Base-by-base conservation (phyloP, 2,329 filamentous ascomycete genomes). In the Trichoderma pleuroti region DNA sequence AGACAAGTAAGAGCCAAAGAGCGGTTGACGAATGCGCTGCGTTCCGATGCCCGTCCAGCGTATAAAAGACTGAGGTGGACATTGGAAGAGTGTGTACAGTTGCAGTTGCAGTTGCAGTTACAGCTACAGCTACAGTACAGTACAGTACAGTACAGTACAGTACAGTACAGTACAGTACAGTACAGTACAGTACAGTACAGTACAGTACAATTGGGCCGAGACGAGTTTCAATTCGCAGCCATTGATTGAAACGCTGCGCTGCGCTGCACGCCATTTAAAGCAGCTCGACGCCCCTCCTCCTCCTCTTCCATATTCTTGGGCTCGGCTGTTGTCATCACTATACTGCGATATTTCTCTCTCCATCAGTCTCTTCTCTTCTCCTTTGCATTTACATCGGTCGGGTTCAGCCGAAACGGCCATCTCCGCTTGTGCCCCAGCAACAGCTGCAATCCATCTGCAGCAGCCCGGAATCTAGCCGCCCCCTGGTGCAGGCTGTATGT, bases 401-500 rank as follows among this genome's bases (percentile, higher is more conserved):
- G 42, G 12, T 39, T 36, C 63, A n/a, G 49, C 63, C 63, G 52
- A 66, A 56, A 18, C 36, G 34, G 32, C 18, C 63, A 36, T 39
- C 63, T 66, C 63, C 49, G 63, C 63, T 30, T 16, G 18, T 52
- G 42, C 21, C 21, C n/a, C 36, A 56, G 49, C 61, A 64, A 42
- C 61, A 54, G 30, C 46, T 34, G 32, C 62, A 34, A 56, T 66
- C 63, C 39, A 26, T 66, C 63, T 56, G 63, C 63, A 66, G 54
- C 62, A 65, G 30, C 64, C 39, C 64, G 52, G 52, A 57, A 39
- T 26, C 26, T 39, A 36, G 9, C 42, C 42, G 46, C 32, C 63
- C 62, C 63, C 63, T 57, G 49, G 39, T 42, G 63, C 32, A 59
- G 54, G 42, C 42, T 21, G 39, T 42, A n/a, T 5, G 46, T 21